Percentiles rank a stretch among this genome's conserved stretches.
These are phyloP conservation scores for Hypoxylon trugodes DNA, from an alignment of 495 filamentous ascomycete genomes.

Conservation along the genomic window DNA sequence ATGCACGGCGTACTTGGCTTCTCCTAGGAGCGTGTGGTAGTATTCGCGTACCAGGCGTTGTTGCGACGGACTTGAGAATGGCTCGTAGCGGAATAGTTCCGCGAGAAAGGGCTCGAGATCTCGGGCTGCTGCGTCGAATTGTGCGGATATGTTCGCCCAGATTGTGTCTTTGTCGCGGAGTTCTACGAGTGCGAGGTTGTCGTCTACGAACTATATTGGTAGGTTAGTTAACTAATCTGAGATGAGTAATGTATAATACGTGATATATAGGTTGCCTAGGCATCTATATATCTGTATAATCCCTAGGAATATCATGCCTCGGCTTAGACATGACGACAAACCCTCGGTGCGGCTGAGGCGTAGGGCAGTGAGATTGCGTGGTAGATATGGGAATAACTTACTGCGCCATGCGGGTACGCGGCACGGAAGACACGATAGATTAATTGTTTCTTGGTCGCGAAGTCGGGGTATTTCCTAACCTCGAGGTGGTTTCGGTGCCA, in stretches of 20 bases:
- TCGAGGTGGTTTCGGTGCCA: constrained; percentile 20
- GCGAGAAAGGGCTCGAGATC: not conserved
- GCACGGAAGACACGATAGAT: constrained; percentile 33
- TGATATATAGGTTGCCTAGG: not conserved
- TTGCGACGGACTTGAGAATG: not conserved
- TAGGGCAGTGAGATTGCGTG: not conserved
- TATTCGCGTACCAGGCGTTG: not conserved
- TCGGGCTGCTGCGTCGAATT: not conserved
- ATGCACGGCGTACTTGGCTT: not conserved
- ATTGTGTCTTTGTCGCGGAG: constrained; percentile 22
- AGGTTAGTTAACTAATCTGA: too few species aligned
- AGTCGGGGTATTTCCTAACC: constrained; percentile 13
- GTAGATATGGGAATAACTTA: constrained; percentile 12
- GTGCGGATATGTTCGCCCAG: not conserved
- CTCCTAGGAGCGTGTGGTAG: constrained; percentile 3
- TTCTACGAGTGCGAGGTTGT: constrained; percentile 24
- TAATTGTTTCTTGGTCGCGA: constrained; percentile 33
- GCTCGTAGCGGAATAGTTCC: not conserved
- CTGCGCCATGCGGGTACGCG: constrained; percentile 36
- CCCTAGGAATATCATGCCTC: too few species aligned
- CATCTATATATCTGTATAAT: too few species aligned
- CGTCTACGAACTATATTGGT: constrained; percentile 26
- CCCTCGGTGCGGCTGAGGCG: constrained; percentile 19
- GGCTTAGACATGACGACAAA: too few species aligned
- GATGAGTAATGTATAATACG: not conserved